phyloP scores from a whole-genome alignment of 2,329 filamentous ascomycete species.

The Salinomyces thailandicus region DNA sequence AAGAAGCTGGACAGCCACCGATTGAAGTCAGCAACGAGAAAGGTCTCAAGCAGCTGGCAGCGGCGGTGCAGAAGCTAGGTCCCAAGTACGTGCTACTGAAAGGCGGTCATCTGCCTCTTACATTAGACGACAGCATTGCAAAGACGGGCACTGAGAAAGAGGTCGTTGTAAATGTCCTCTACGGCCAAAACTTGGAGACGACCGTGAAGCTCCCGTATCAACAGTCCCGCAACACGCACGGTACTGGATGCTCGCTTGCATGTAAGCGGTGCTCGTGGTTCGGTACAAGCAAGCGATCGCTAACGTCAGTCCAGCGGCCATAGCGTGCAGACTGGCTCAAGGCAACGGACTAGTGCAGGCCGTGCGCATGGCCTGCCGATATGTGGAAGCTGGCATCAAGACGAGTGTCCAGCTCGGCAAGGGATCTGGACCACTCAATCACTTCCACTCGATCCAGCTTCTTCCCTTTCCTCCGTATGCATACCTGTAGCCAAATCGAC shows the following conservation, averaged over 20 bases:
- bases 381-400: conserved; percentile 61
- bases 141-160: conserved; percentile 48
- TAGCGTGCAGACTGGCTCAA: conserved; percentile 60
- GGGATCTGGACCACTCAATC: conserved; percentile 64
- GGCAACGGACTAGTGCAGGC: conserved; percentile 48
- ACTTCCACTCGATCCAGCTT: conserved; percentile 61
- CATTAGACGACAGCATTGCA: conserved; percentile 50
- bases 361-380: conserved; percentile 58
- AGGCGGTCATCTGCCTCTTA: conserved; percentile 79
- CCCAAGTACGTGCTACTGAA: conserved; percentile 77
- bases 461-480: conserved; percentile 57
- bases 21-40: conserved; percentile 46
- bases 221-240: conserved; percentile 72
- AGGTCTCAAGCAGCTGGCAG: conserved; percentile 60
- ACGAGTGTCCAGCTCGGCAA: conserved; percentile 52
- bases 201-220: conserved; percentile 62
- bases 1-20: conserved; percentile 37
- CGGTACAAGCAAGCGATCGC: neutral
- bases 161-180: conserved; percentile 67
- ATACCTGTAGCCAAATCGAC: neutral
- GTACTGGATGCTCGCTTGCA: conserved; percentile 87
- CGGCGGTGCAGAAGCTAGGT: conserved; percentile 55
- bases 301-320: conserved; percentile 45
- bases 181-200: conserved; percentile 48
- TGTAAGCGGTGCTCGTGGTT: conserved; percentile 43